Conservation (phyloP, 805 yeast genomes). For the Schizosaccharomyces osmophilus region DNA sequence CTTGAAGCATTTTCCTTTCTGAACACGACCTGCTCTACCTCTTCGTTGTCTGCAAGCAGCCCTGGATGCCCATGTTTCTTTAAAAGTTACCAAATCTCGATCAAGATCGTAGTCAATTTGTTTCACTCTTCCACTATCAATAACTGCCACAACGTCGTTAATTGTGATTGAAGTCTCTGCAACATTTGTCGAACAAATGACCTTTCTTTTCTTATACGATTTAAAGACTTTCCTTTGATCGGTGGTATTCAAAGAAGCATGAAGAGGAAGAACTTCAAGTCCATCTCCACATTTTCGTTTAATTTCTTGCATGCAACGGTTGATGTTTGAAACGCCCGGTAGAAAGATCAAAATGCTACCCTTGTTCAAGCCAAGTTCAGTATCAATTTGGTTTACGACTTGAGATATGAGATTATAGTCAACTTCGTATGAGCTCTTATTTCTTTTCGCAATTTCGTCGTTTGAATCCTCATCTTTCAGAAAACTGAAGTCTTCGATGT, state of each 20-base stretch:
- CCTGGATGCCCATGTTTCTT: slow-evolving; percentile 67
- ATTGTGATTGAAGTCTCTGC: slow-evolving; percentile 96
- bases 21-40: slow-evolving; percentile 96
- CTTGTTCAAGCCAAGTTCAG: slow-evolving; percentile 17
- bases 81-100: slow-evolving; percentile 41
- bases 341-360: slow-evolving; percentile 54
- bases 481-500: slow-evolving; percentile 26
- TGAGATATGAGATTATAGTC: slow-evolving; percentile 49
- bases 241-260: slow-evolving; percentile 60
- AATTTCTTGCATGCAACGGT: slow-evolving; percentile 27
- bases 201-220: slow-evolving; percentile 32
- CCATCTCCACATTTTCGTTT: slow-evolving; percentile 12
- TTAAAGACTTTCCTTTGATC: slow-evolving; percentile 63
- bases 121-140: slow-evolving; percentile 72
- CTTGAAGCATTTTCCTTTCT: slow-evolving; percentile 59
- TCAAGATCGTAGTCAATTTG: slow-evolving; percentile 44
- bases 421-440: slow-evolving; percentile 15
- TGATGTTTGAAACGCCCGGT: slow-evolving; percentile 81
- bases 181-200: slow-evolving; percentile 74
- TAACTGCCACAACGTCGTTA: slow-evolving; percentile 78
- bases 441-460: slow-evolving; percentile 1
- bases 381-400: slow-evolving; percentile 30
- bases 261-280: slow-evolving; percentile 44
- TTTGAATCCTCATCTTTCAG: background rate
- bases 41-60: slow-evolving; percentile 80